phyloP scores from a whole-genome alignment of 2,329 filamentous ascomycete species.

The Diplodia mutila region DNA sequence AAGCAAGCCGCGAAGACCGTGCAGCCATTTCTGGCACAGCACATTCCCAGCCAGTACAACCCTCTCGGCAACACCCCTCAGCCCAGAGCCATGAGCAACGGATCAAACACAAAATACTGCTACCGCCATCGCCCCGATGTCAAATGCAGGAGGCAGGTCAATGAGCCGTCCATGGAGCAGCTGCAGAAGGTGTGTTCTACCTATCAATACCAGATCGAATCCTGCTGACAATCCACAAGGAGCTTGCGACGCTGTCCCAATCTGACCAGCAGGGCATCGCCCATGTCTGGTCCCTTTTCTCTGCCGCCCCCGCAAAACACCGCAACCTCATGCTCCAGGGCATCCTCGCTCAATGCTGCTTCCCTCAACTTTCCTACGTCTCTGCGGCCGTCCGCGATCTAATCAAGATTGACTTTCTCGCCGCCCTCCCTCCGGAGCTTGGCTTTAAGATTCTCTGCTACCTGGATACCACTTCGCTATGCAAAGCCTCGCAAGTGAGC shows the following conservation, averaged over 20 bases:
- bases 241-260: slow-evolving; percentile 78
- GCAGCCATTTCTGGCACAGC: slow-evolving; percentile 84
- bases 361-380: slow-evolving; percentile 92
- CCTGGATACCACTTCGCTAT: slow-evolving; percentile 90
- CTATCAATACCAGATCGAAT: slow-evolving; percentile 31
- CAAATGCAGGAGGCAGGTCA: slow-evolving; percentile 88
- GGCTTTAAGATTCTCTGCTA: slow-evolving; percentile 92
- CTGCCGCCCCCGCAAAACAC: slow-evolving; percentile 89
- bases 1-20: slow-evolving; percentile 77
- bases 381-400: slow-evolving; percentile 89
- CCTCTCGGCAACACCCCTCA: slow-evolving; percentile 58
- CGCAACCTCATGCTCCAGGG: slow-evolving; percentile 96
- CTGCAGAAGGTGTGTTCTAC: slow-evolving; percentile 73
- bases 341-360: slow-evolving; percentile 95
- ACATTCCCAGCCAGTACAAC: slow-evolving; percentile 88
- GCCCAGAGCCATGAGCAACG: slow-evolving; percentile 49
- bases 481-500: slow-evolving; percentile 94
- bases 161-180: slow-evolving; percentile 95
- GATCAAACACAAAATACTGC: slow-evolving; percentile 86
- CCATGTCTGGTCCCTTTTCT: slow-evolving; percentile 97
- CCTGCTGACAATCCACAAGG: slow-evolving; percentile 52
- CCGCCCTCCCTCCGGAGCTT: slow-evolving; percentile 84
- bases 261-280: slow-evolving; percentile 94
- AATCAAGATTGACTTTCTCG: slow-evolving; percentile 95
- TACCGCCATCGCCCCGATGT: slow-evolving; percentile 93